A percentile compares a stretch with the other conserved stretches of the same genome.
Conservation (phyloP, 116 monocot genomes). For the Papilionanthe hybrid region DNA sequence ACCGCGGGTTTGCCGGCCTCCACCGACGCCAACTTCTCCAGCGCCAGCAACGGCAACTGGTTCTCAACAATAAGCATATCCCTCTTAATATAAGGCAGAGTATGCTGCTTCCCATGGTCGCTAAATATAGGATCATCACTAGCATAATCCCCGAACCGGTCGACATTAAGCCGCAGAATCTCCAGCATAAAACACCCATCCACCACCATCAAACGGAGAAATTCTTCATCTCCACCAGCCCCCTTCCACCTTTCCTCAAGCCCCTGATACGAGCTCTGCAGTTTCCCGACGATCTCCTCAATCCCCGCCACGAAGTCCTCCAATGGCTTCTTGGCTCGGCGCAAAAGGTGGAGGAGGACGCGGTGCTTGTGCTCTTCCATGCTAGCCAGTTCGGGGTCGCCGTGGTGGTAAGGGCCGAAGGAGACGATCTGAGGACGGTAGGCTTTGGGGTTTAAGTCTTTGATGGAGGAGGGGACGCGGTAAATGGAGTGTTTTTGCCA, state of each 20-base stretch:
- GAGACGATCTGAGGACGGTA: slow-evolving; percentile 64
- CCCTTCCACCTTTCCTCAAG: slow-evolving; percentile 35
- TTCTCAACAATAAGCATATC: slow-evolving; percentile 80
- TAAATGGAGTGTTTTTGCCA: slow-evolving; percentile 71
- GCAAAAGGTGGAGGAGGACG: slow-evolving; percentile 52
- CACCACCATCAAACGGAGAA: slow-evolving; percentile 57
- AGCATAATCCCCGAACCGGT: slow-evolving; percentile 27
- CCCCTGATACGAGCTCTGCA: slow-evolving; percentile 34
- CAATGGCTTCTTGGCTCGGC: slow-evolving; percentile 21
- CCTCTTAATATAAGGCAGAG: slow-evolving; percentile 53
- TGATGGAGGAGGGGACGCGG: slow-evolving; percentile 57
- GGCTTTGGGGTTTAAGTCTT: slow-evolving; percentile 47
- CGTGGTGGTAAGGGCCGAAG: slow-evolving; percentile 81
- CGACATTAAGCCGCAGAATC: slow-evolving; percentile 31
- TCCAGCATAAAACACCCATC: slow-evolving; percentile 90
- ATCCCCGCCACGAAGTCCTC: slow-evolving; percentile 28
- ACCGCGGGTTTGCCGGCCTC: slow-evolving; percentile 29
- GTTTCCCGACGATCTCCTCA: slow-evolving; percentile 22
- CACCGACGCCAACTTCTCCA: slow-evolving; percentile 44
- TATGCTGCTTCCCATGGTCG: slow-evolving; percentile 51
- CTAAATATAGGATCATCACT: slow-evolving; percentile 77
- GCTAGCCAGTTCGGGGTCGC: slow-evolving; percentile 20
- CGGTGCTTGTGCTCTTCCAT: slow-evolving; percentile 81
- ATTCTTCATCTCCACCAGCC: slow-evolving; percentile 20
- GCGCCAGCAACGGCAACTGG: slow-evolving; percentile 63